Base-by-base conservation (phyloP, 2,329 filamentous ascomycete genomes). In the Bipolaris gigantea region DNA sequence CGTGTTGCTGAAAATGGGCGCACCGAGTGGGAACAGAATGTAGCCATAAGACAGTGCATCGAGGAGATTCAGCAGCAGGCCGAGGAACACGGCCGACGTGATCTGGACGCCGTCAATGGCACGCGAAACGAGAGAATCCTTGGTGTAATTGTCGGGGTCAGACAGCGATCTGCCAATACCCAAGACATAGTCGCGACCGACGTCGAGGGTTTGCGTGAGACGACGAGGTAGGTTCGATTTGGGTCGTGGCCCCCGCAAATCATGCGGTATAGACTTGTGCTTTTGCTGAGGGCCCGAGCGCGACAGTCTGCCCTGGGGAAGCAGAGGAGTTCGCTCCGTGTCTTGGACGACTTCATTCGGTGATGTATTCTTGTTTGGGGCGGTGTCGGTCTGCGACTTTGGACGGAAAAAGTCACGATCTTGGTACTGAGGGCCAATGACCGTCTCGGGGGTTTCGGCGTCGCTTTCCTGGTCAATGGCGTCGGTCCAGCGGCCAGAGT, bases 41-140 rank as follows among this genome's bases (percentile, higher is more conserved):
- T 72, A 76, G 83, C 89, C 94, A 69, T 99, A 99, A 2, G 93
- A 97, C 36, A 99, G 77, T 5, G 92, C 94, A 78, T 99, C 94
- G 18, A 99, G 80, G 41, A 99, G 88, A 64, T 99, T 99, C 16
- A 99, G 83, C 1, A 99, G 80, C 23, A 96, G 77, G 0, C 94
- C 94, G 0, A 99, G 84, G 61, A 96, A 83, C 1, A 97, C 93
- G 3, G 93, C 89, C 2, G 94, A 94, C 15, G 97, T 72, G 61
- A 88, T 89, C 43, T 85, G 85, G 16, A 84, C 77, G 0, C 92
- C 90, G 35, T 85, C 80, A 10, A 91, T 73, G 0, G 80, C 81
- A 40, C 83, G 82, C 35, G 84, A 73, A 80, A 86, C 88, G 6
- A 96, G 79, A 0, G 81, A 77, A 61, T 81, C 82, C 52, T 79